These are phyloP conservation scores for Glycyrrhiza uralensis DNA, from an alignment of 306 rosid genomes.

Conservation along the genomic window DNA sequence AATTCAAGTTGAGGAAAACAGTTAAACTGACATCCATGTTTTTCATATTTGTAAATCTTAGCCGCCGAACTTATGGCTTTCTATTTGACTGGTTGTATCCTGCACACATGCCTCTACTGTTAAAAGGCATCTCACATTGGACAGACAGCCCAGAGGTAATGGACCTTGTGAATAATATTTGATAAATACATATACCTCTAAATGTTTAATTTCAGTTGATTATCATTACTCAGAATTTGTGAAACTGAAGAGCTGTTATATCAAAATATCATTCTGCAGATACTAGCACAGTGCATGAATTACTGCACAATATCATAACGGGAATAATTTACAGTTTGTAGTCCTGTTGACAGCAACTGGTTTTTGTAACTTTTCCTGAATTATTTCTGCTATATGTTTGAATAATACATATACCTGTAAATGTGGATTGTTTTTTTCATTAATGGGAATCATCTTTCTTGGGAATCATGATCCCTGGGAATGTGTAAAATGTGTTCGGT, in stretches of 20 bases:
- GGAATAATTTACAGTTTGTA: not conserved
- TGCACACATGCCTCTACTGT: conserved; percentile 80
- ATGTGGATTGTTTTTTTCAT: no score
- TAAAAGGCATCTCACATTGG: conserved; percentile 94
- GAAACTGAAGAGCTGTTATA: not conserved
- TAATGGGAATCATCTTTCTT: no score
- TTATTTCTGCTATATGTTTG: conserved; percentile 1
- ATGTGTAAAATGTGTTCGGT: no score
- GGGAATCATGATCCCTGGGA: no score
- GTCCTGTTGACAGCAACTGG: not conserved
- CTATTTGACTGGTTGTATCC: conserved; percentile 99
- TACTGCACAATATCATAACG: not conserved
- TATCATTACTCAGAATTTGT: not conserved
- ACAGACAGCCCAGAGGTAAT: conserved; percentile 94
- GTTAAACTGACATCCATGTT: conserved; percentile 9
- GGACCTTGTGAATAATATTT: conserved; percentile 7
- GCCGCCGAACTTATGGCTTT: conserved; percentile 93
- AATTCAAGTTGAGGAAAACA: not conserved
- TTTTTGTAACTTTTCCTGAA: not conserved
- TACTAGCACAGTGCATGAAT: conserved; percentile 1
- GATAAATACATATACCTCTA: not conserved
- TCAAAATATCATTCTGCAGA: not conserved
- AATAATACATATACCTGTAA: no score
- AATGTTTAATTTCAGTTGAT: not conserved
- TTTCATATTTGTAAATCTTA: conserved; percentile 36